phyloP scores from a whole-genome alignment of 306 rosid species.

The Erythrophleum fordii region DNA sequence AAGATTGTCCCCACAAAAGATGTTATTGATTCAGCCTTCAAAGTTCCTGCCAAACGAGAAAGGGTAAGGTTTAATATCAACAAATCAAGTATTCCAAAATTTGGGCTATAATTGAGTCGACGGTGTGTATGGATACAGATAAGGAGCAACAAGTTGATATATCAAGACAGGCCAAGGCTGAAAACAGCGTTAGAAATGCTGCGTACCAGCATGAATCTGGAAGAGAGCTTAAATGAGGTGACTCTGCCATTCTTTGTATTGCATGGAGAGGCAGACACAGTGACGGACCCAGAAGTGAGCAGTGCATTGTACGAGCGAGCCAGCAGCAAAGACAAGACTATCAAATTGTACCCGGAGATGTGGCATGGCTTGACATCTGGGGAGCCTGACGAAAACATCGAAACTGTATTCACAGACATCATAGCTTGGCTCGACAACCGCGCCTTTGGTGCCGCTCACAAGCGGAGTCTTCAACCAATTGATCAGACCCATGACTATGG shows the following conservation, averaged over 20 bases:
- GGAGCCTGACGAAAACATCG: constrained; percentile 76
- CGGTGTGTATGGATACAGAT: constrained; percentile 50
- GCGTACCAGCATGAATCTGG: constrained; percentile 70
- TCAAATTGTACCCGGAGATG: constrained; percentile 81
- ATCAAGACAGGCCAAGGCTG: constrained; percentile 86
- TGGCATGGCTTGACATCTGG: constrained; percentile 86
- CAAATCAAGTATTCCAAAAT: background rate
- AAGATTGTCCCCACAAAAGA: constrained; percentile 86
- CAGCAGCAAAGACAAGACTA: constrained; percentile 78
- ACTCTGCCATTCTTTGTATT: constrained; percentile 76
- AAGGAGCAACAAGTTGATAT: constrained; percentile 77
- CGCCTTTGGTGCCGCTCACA: constrained; percentile 10
- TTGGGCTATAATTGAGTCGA: background rate
- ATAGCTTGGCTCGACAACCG: constrained; percentile 66
- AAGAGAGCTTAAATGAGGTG: constrained; percentile 68
- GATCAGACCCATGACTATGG: background rate
- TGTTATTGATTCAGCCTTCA: constrained; percentile 73
- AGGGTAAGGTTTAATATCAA: constrained; percentile 43
- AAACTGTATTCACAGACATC: constrained; percentile 71
- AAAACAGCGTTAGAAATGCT: constrained; percentile 86
- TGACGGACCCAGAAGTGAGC: constrained; percentile 94
- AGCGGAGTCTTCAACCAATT: constrained; percentile 21
- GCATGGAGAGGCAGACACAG: constrained; percentile 88
- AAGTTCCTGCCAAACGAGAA: constrained; percentile 71
- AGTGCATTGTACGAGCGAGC: constrained; percentile 65